Conservation (phyloP, 1,284 basidiomycete species). For the Ustilago sp. region DNA sequence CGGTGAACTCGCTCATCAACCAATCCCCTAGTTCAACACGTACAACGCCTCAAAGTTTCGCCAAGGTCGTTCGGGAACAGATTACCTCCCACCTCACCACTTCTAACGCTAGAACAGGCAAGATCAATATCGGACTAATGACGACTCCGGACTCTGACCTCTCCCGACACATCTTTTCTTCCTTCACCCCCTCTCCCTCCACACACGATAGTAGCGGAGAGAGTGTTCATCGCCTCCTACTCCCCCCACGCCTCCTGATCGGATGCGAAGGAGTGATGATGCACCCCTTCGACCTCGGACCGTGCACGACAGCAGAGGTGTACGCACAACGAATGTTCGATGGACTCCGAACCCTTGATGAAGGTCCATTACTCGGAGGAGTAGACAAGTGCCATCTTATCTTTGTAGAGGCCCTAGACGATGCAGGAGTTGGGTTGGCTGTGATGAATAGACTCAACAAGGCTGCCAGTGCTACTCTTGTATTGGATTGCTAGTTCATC, state of each 20-base stretch:
- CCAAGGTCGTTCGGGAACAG: conserved; percentile 28
- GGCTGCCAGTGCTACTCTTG: conserved; percentile 75
- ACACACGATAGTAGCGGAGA: not conserved
- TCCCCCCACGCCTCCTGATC: conserved; percentile 11
- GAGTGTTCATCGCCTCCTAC: conserved; percentile 21
- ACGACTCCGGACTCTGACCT: conserved; percentile 45
- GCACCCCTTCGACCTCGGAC: conserved; percentile 75
- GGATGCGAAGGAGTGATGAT: conserved; percentile 19
- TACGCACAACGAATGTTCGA: conserved; percentile 88
- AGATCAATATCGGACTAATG: conserved; percentile 48
- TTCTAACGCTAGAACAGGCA: not conserved
- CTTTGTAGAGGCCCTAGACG: conserved; percentile 85
- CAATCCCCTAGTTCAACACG: not conserved
- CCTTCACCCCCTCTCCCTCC: conserved; percentile 7
- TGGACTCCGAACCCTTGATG: conserved; percentile 84
- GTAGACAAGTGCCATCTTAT: conserved; percentile 78
- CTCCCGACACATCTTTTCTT: conserved; percentile 2
- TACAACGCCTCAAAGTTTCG: conserved; percentile 15
- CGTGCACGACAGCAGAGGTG: conserved; percentile 75
- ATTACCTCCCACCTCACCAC: conserved; percentile 11
- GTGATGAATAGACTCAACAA: conserved; percentile 98
- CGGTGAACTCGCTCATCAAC: conserved; percentile 29
- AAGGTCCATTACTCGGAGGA: conserved; percentile 32
- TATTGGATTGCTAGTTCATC: conserved; percentile 37
- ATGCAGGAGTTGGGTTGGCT: conserved; percentile 87